Conservation (phyloP, 768 basidiomycete species). For the Paxillus ammoniavirescens region DNA sequence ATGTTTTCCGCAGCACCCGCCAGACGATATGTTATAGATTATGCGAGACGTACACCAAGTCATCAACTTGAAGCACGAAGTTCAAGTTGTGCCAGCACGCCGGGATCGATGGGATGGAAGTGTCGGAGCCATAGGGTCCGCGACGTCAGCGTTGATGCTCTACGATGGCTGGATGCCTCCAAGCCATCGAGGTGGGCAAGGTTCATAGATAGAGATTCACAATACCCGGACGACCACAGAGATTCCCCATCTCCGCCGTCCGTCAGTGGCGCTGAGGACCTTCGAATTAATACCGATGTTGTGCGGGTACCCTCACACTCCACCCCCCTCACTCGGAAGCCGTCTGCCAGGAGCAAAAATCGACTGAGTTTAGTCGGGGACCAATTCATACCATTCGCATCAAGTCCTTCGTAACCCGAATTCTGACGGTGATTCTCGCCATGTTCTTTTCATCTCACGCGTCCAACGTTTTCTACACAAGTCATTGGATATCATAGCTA, state of each 20-base stretch:
- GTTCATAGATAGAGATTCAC: conserved; percentile 33
- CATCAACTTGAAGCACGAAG: conserved; percentile 34
- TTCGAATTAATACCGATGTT: conserved; percentile 40
- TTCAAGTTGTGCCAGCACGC: conserved; percentile 38
- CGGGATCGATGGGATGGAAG: conserved; percentile 54
- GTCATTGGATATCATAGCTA: neutral
- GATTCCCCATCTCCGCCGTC: conserved; percentile 25
- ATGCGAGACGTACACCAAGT: conserved; percentile 10
- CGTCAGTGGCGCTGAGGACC: conserved; percentile 31
- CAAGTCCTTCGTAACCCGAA: conserved; percentile 7
- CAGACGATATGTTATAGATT: conserved; percentile 30
- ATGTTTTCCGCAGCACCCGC: conserved; percentile 70
- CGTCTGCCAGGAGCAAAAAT: conserved; percentile 57
- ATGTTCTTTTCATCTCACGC: conserved; percentile 1
- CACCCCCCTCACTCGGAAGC: conserved; percentile 67
- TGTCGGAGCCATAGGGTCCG: conserved; percentile 59
- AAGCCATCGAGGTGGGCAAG: conserved; percentile 56
- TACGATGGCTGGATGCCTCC: conserved; percentile 72
- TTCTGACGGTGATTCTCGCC: neutral
- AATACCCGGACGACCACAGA: conserved; percentile 32
- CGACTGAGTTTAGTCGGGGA: conserved; percentile 44
- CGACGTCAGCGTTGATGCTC: conserved; percentile 53
- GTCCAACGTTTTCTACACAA: neutral
- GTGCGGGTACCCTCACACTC: conserved; percentile 14
- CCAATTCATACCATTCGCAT: conserved; percentile 20